Evolutionary conservation across 768 basidiomycete species (phyloP), one percentile per base, ranked within the genome.

Genomic region (Trametes maxima): DNA sequence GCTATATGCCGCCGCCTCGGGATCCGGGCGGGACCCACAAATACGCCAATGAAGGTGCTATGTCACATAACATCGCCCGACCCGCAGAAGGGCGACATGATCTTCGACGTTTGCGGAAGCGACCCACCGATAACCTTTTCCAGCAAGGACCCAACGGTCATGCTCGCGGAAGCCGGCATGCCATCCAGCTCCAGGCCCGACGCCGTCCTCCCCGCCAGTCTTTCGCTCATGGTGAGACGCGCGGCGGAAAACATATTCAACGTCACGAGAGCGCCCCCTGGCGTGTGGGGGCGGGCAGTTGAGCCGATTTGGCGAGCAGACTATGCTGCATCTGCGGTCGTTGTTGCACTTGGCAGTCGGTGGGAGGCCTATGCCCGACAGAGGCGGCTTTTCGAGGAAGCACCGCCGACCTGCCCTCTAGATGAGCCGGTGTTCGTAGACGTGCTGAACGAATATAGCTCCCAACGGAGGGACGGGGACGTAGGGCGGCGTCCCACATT

Each of bases 11-110:
- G 78, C 16, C 78, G 83, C 36, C 68, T 88, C 0, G 83, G 80
- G 24, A 74, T 88, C 17, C 63, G 69, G 8, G 85, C 85, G 0
- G 76, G 75, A 4, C 86, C 87, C 0, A 70, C 85, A 17, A 79
- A 84, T 65, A 85, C 85, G 57, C 88, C 87, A 5, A 71, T 73
- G 10, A 78, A 77, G 52, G 86, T 89, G 14, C 67, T 87, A 36
- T 84, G 77, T 13, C 75, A 84, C 55, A 78, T 89, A 45, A 67
- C 74, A 12, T 74, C 77, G 0, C 72, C 75, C 3, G 71, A 78
- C 43, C 71, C 73, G 5, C 67, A 47, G 13, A 70, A 73, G 24
- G 60, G 76, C 12, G 76, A 78, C 56, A 69, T 81, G 47, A 75
- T 78, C 22, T 76, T 84, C 21, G 82, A 88, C 68, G 75, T 86